These are phyloP conservation scores for Salvia splendens DNA, from an alignment of 257 asterid species.

Conservation along the genomic window DNA sequence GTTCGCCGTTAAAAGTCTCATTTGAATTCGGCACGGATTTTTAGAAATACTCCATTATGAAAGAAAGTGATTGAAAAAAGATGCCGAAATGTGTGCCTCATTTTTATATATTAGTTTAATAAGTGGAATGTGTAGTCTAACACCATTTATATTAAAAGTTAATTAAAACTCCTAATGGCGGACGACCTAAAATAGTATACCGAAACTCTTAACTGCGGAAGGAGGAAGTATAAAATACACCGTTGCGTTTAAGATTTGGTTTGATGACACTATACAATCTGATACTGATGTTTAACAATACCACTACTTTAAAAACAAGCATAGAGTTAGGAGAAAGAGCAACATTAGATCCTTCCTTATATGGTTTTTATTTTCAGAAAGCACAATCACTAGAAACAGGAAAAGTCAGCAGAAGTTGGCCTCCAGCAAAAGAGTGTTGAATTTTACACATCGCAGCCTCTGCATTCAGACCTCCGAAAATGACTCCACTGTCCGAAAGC, in stretches of 20 bases:
- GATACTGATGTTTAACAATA: not conserved
- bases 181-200: too few species aligned
- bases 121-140: too few species aligned
- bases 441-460: conserved; percentile 17
- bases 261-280: too few species aligned
- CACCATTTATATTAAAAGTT: too few species aligned
- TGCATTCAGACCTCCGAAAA: conserved; percentile 52
- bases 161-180: too few species aligned
- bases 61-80: too few species aligned
- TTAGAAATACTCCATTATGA: too few species aligned
- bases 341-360: not conserved
- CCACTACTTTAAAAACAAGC: not conserved
- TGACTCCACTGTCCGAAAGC: conserved; percentile 52
- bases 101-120: too few species aligned
- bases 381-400: not conserved
- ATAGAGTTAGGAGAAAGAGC: not conserved
- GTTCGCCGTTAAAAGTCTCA: too few species aligned
- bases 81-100: too few species aligned
- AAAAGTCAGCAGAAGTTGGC: not conserved
- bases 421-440: conserved; percentile 18
- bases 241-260: not conserved
- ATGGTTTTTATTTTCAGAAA: not conserved
- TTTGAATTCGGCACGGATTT: too few species aligned
- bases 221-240: not conserved
- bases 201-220: too few species aligned